Conservation (phyloP, 768 basidiomycete genomes). For the Tremella yokohamensis region DNA sequence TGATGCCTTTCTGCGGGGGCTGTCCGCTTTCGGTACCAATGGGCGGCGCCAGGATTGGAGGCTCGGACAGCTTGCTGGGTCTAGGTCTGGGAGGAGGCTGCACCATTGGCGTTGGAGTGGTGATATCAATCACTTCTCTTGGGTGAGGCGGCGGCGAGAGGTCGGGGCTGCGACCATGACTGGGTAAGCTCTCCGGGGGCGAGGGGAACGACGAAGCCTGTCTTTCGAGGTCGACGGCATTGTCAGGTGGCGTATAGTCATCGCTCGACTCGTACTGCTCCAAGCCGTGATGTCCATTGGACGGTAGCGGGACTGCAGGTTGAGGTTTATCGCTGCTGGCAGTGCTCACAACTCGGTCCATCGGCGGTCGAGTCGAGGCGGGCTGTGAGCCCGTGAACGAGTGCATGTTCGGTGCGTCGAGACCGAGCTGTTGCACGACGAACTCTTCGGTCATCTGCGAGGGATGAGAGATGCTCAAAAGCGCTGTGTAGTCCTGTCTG, state of each 20-base stretch:
- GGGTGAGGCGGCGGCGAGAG: background rate
- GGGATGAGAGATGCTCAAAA: slow-evolving; percentile 37
- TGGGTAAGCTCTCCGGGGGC: background rate
- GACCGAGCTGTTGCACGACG: slow-evolving; percentile 27
- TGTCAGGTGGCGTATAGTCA: slow-evolving; percentile 4
- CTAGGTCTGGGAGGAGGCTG: background rate
- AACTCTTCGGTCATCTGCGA: slow-evolving; percentile 36
- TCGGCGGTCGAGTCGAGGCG: no score
- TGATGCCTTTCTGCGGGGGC: slow-evolving; percentile 7
- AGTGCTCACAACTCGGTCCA: no score
- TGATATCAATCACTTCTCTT: background rate
- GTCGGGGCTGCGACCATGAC: background rate
- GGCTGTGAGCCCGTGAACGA: background rate
- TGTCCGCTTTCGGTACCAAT: background rate
- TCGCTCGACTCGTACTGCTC: background rate
- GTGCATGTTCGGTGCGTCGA: slow-evolving; percentile 13
- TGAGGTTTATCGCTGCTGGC: background rate
- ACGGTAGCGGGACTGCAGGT: background rate
- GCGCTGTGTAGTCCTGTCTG: slow-evolving; percentile 39
- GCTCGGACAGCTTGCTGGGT: background rate
- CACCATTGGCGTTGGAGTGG: background rate
- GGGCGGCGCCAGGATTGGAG: background rate
- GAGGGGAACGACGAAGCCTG: slow-evolving; percentile 1
- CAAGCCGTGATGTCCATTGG: background rate
- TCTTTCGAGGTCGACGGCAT: background rate